phyloP scores from a whole-genome alignment of 306 rosid species.

The Quercus mongolica region DNA sequence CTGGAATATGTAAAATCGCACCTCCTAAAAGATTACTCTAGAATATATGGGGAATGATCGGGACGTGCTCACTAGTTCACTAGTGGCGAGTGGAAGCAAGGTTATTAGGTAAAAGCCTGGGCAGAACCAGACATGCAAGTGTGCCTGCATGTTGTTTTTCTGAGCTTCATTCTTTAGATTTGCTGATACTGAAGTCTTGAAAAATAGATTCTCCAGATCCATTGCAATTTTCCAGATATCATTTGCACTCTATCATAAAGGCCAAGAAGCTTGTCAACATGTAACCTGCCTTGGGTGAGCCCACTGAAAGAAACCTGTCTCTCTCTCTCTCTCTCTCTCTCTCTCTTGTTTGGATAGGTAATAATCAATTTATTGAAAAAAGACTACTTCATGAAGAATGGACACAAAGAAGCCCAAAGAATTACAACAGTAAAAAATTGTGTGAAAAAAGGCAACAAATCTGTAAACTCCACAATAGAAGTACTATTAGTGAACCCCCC shows the following conservation, averaged over 20 bases:
- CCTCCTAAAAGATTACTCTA: background rate
- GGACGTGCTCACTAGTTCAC: background rate
- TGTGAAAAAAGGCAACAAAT: too few species aligned
- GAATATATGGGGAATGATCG: background rate
- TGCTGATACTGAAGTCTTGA: background rate
- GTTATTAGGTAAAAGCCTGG: background rate
- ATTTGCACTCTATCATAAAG: background rate
- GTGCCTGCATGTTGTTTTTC: background rate
- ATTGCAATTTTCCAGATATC: background rate
- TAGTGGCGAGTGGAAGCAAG: background rate
- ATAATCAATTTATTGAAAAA: too few species aligned
- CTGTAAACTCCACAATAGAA: too few species aligned
- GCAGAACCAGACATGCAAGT: background rate
- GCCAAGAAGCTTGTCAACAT: background rate
- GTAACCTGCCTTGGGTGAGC: background rate
- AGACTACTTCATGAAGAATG: too few species aligned
- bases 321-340: too few species aligned
- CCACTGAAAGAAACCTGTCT: background rate
- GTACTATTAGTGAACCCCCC: too few species aligned
- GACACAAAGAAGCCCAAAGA: too few species aligned
- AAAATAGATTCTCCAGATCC: background rate
- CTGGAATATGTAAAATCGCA: background rate
- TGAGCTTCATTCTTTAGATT: background rate
- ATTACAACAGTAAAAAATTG: too few species aligned
- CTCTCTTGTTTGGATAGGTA: too few species aligned